Percentiles rank a stretch among this genome's conserved stretches.
These are phyloP conservation scores for Fusarium nelsonii DNA, from an alignment of 2,329 filamentous ascomycete species.

Conservation along the genomic window DNA sequence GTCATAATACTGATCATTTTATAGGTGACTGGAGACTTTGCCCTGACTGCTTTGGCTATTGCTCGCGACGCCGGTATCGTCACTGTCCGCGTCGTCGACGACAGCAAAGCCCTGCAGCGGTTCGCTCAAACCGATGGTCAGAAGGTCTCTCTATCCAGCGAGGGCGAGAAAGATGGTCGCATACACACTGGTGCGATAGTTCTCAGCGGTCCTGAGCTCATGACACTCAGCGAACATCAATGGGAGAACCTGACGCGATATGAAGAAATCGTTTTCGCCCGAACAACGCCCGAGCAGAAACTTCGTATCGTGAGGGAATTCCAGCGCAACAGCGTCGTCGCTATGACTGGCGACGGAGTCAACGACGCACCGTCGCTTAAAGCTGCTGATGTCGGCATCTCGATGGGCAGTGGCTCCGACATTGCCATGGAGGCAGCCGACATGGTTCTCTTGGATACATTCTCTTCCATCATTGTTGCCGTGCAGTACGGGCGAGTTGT, in stretches of 20 bases:
- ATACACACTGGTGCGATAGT: slow-evolving; percentile 64
- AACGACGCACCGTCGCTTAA: slow-evolving; percentile 87
- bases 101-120: slow-evolving; percentile 63
- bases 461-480: slow-evolving; percentile 78
- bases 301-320: slow-evolving; percentile 83
- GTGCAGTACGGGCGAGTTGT: slow-evolving; percentile 79
- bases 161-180: background rate
- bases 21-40: slow-evolving; percentile 80
- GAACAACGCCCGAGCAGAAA: slow-evolving; percentile 83
- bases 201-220: slow-evolving; percentile 74
- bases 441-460: slow-evolving; percentile 83
- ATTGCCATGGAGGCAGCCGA: slow-evolving; percentile 85
- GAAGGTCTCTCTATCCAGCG: accelerated
- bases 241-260: slow-evolving; percentile 76
- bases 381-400: slow-evolving; percentile 85
- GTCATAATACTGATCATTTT: background rate
- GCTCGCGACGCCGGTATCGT: slow-evolving; percentile 79
- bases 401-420: slow-evolving; percentile 83
- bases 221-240: slow-evolving; percentile 73
- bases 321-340: slow-evolving; percentile 76
- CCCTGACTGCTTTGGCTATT: slow-evolving; percentile 79
- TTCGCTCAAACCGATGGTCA: slow-evolving; percentile 24
- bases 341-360: slow-evolving; percentile 89
- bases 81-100: slow-evolving; percentile 66
- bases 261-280: slow-evolving; percentile 78